Evolutionary conservation across 179 eudicot genomes (phyloP), one percentile per base, ranked within the genome.

Genomic region (Beta macrorhiza): DNA sequence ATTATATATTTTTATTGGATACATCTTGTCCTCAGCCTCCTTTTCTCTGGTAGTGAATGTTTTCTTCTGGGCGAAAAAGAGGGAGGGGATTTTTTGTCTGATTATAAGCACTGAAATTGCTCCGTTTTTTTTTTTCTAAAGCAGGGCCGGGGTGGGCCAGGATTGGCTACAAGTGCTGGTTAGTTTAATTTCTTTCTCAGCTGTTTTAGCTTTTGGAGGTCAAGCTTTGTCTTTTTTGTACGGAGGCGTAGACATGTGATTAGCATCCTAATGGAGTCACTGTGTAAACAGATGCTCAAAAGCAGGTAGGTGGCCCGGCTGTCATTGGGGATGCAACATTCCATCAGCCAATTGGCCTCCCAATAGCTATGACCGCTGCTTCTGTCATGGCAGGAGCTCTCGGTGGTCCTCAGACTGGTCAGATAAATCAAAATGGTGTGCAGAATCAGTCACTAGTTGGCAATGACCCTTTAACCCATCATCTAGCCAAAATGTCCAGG

Each of bases 71-170:
- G 76, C n/a, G 20, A 51, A 13, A 13, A 4, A 7, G 75, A 15
- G 74, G 8, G 8, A 1, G 22, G 25, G 14, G 29, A 5, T 44
- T 11, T 49, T 74, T 32, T 29, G 9, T 73, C 14, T 75, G 20
- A 29, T 37, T 55, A 57, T 58, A 56, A 75, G 78, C 67, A 78
- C 77, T 82, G 20, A 77, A 61, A 76, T 70, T 68, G 57, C 75
- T 65, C 22, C 15, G 6, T 8, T 17, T 64, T 78, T 83, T 76
- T 53, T 45, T 63, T 83, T 25, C 42, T 1, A 37, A 37, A 37
- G 89, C 96, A 95, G 99, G 99, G 98, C 62, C 91, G 94, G 74
- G 99, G 98, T 78, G 98, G 98, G 82, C 98, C 98, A 80, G 98
- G 98, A 81, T 81, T 91, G 90, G 87, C 78, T 67, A 59, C 94